Evolutionary conservation across 305 asterid genomes (phyloP), one percentile per base, ranked within the genome.

Genomic region (Fraxinus velutina): DNA sequence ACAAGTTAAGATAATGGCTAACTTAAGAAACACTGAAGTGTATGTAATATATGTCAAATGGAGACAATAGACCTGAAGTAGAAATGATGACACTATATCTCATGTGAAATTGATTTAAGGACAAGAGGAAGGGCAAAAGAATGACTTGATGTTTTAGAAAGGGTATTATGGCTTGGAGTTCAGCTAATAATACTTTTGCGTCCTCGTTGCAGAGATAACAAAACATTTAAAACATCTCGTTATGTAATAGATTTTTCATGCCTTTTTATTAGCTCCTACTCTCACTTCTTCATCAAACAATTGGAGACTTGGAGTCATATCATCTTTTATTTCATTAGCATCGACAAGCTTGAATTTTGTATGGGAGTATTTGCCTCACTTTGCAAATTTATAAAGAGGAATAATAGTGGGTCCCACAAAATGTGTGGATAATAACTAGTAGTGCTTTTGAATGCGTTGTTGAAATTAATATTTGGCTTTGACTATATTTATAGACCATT

Each of bases 261-360:
- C 36, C 73, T 64, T 64, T 64, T 64, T 64, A 71, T 32, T 30
- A 29, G 39, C 75, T 71, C 29, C 3, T 8, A 33, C 29, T 76
- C 42, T 74, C 78, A 24, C 73, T 78, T 73, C 3, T 83, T 80
- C 17, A 34, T 44, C 12, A 78, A 72, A 78, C 75, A 6, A 36
- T 24, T 57, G 22, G 62, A 74, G 79, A 1, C 17, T 36, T 57
- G 13, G 47, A 74, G 77, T 2, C 5, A n/a, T 70, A 19, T 39
- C 50, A 75, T 33, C 52, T 8, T 79, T 79, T 55, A 64, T 80
- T 39, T 33, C 55, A 33, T 79, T 73, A 32, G 24, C 34, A 50
- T 64, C 30, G 27, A 70, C 44, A 36, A 4, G 7, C 73, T 76
- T 77, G 81, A 73, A 68, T 15, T 44, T 47, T 78, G 52, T 60